phyloP scores from a whole-genome alignment of 179 eudicot genomes.

The Silene vulgaris region DNA sequence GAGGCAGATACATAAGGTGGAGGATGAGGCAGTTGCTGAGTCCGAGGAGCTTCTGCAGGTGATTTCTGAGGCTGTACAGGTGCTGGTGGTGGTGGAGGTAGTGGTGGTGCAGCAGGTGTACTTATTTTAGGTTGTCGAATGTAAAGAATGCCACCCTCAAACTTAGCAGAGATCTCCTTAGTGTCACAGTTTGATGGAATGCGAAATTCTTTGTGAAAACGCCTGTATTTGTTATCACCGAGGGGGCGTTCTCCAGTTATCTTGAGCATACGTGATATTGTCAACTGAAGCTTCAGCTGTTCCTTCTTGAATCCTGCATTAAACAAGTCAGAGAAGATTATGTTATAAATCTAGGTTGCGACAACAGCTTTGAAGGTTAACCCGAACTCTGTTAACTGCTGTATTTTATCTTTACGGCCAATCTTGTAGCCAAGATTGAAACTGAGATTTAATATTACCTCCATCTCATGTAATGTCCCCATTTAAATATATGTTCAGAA shows the following conservation, averaged over 20 bases:
- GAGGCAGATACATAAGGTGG: background rate
- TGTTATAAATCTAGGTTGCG: background rate
- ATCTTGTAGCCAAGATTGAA: too few relatives aligned
- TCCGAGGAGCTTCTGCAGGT: slow-evolving; percentile 17
- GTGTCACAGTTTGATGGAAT: slow-evolving; percentile 45
- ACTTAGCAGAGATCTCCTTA: slow-evolving; percentile 48
- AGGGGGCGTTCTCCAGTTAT: slow-evolving; percentile 48
- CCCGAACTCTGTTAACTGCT: too few relatives aligned
- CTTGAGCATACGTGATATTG: slow-evolving; percentile 31
- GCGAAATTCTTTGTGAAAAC: slow-evolving; percentile 38
- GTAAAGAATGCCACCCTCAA: slow-evolving; percentile 44
- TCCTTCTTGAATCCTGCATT: slow-evolving; percentile 54
- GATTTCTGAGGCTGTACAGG: slow-evolving; percentile 16
- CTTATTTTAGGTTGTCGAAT: slow-evolving; percentile 52
- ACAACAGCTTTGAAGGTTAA: background rate
- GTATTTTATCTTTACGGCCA: too few relatives aligned
- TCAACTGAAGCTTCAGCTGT: slow-evolving; percentile 50
- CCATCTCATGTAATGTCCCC: too few relatives aligned
- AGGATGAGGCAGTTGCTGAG: background rate
- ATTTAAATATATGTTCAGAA: too few relatives aligned
- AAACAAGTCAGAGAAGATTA: background rate
- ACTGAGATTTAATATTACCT: too few relatives aligned
- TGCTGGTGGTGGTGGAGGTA: slow-evolving; percentile 7
- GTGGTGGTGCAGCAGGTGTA: slow-evolving; percentile 28
- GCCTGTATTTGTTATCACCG: slow-evolving; percentile 47